Evolutionary conservation across 1,139 yeast genomes (phyloP), one percentile per base, ranked within the genome.

Genomic region (Nakaseomyces bracarensis): DNA sequence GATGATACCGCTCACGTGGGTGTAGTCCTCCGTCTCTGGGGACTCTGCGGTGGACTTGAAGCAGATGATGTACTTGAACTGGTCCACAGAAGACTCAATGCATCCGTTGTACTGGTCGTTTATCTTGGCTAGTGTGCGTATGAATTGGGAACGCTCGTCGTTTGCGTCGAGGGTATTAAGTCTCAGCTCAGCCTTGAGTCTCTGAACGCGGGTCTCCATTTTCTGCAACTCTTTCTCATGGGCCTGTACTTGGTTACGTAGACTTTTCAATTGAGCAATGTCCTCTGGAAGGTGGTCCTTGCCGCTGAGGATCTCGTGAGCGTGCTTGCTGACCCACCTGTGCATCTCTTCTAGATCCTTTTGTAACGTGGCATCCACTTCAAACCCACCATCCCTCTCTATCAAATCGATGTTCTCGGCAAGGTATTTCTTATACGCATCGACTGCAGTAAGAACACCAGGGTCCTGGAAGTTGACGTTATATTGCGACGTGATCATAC

Each of bases 401-500:
- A n/a, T 43, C 5, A 42, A 25, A 3, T 21, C 33, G 10, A 47
- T 40, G 40, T 55, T 54, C 39, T 53, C 48, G 8, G 44, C 44
- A 25, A 57, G 39, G 40, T 74, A 77, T 45, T 78, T 74, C 45
- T 77, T 80, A 63, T 70, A 87, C 0, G 70, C 61, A 36, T 71
- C 67, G 15, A 85, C 80, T 0, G 94, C 80, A 9, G 68, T 72
- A 57, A 85, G 85, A 15, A 89, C 96, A 0, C 89, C 94, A 4
- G 79, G 76, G 61, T 89, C 96, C 58, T 87, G 89, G 66, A 84
- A 86, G 59, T 87, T 87, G 28, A 94, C 96, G 57, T 89, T 86
- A 58, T 85, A 85, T 43, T 79, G 75, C 3, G 67, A 58, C 20
- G 73, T 26, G 31, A 60, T 51, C 43, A 54, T 58, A 16, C 49